Evolutionary conservation across 2,329 filamentous ascomycete genomes (phyloP).

Genomic region (Fusarium haematococcum): DNA sequence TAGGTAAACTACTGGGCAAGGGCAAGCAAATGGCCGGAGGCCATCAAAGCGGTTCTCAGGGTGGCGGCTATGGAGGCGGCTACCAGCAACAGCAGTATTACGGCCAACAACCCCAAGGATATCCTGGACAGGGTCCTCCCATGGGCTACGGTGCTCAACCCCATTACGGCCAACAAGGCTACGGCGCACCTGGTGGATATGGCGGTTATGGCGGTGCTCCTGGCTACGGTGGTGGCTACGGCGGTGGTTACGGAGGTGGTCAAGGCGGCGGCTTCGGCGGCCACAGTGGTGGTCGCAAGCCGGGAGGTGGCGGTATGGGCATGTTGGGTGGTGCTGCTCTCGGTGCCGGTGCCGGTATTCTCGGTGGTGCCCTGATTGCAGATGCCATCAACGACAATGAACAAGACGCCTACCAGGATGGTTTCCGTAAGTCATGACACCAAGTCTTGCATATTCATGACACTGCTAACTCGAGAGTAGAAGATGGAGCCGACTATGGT

Average conservation of each 20-base stretch:
- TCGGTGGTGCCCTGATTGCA: constrained; percentile 81
- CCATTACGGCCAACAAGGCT: constrained; percentile 39
- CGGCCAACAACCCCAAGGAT: constrained; percentile 41
- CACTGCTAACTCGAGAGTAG: constrained; percentile 41
- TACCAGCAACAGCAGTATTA: constrained; percentile 47
- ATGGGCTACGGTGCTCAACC: constrained; percentile 45
- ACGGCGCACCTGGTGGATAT: constrained; percentile 28
- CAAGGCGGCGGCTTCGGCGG: constrained; percentile 47
- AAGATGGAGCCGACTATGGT: constrained; percentile 48
- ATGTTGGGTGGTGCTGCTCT: constrained; percentile 79
- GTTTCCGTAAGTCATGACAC: constrained; percentile 51
- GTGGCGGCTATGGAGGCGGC: constrained; percentile 41
- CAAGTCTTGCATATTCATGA: background rate
- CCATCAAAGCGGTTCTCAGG: constrained; percentile 34
- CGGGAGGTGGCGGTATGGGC: constrained; percentile 66
- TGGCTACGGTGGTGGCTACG: constrained; percentile 10
- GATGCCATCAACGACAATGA: constrained; percentile 74
- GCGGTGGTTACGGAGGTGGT: constrained; percentile 25
- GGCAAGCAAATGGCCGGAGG: constrained; percentile 52
- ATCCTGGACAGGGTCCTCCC: constrained; percentile 41
- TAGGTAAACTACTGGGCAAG: constrained; percentile 66
- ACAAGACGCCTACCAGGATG: constrained; percentile 66
- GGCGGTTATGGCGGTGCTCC: constrained; percentile 49
- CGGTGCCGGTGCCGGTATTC: constrained; percentile 82
- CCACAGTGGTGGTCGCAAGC: constrained; percentile 49